Percentiles rank a stretch among this genome's conserved stretches.
phyloP scores from a whole-genome alignment of 163 green algal genomes.

The Chlamydomonas reinhardtii region DNA sequence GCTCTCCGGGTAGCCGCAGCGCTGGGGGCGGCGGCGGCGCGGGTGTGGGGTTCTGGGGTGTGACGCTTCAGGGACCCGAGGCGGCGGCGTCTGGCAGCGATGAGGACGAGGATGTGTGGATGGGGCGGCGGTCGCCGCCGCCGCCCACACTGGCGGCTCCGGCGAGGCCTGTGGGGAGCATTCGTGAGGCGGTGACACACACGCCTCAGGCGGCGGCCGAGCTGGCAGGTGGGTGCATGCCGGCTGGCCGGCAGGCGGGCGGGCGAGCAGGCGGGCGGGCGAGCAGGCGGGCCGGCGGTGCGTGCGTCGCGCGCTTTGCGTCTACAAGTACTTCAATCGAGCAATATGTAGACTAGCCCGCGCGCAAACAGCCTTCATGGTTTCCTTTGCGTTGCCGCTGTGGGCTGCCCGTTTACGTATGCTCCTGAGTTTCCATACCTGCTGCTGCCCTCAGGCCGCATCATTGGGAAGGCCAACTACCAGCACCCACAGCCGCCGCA shows the following conservation, averaged over 20 bases:
- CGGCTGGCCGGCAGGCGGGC: background rate
- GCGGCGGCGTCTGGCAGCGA: too few species aligned
- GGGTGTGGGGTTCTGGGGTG: background rate
- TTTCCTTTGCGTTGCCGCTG: too few species aligned
- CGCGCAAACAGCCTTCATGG: background rate
- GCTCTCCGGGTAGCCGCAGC: background rate
- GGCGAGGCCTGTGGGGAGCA: background rate
- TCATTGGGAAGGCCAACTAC: constrained; percentile 39
- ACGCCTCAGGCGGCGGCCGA: constrained; percentile 15
- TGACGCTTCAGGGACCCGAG: too few species aligned
- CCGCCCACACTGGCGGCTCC: too few species aligned
- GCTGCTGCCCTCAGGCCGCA: constrained; percentile 22
- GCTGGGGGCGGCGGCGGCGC: background rate
- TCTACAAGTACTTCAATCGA: background rate
- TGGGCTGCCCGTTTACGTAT: too few species aligned
- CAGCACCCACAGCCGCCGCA: constrained; percentile 14
- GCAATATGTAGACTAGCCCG: background rate
- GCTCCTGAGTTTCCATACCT: too few species aligned
- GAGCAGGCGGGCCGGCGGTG: too few species aligned
- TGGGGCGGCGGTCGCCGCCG: too few species aligned
- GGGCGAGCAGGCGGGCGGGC: background rate
- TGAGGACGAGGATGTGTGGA: too few species aligned
- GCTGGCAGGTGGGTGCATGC: constrained; percentile 12
- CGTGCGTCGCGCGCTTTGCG: too few species aligned
- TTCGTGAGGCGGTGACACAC: constrained; percentile 2